Percentiles rank a stretch among this genome's conserved stretches.
These are phyloP conservation scores for Herpetomonas tarakana DNA, from an alignment of 208 protist species.

Conservation along the genomic window DNA sequence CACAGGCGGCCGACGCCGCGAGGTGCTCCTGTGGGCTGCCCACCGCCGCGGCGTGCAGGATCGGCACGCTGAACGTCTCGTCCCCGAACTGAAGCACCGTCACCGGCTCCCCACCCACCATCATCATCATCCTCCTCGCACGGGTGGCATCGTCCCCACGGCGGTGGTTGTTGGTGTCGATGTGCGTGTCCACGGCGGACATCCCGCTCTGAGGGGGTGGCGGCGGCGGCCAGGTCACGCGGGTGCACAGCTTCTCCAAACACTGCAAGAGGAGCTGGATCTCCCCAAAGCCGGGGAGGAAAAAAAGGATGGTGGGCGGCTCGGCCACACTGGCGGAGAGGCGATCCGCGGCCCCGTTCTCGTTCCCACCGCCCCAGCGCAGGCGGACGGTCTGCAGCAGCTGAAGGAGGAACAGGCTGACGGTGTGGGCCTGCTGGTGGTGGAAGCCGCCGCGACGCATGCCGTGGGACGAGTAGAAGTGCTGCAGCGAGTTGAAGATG, in stretches of 20 bases:
- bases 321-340: neutral
- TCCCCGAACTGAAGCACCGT: conserved; percentile 38
- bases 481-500: conserved; percentile 9
- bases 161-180: conserved; percentile 1
- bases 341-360: neutral
- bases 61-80: conserved; percentile 53
- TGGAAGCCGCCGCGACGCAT: conserved; percentile 16
- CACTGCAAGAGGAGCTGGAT: conserved; percentile 56
- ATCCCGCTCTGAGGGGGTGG: conserved; percentile 3
- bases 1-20: conserved; percentile 16
- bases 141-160: neutral
- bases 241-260: conserved; percentile 41
- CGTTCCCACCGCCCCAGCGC: conserved; percentile 9
- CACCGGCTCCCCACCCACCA: conserved; percentile 6
- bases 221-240: neutral
- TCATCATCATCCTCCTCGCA: neutral
- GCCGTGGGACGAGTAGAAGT: conserved; percentile 12
- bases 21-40: conserved; percentile 63
- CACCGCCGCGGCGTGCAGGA: conserved; percentile 57
- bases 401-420: conserved; percentile 49
- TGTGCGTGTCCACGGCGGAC: too few relatives aligned
- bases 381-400: conserved; percentile 42
- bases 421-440: conserved; percentile 15
- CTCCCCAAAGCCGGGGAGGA: conserved; percentile 72
- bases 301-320: conserved; percentile 60